A percentile compares a stretch with the other conserved stretches of the same genome.
Evolutionary conservation across 2,329 filamentous ascomycete genomes (phyloP).

Genomic region (Ceratocystis alfenasii): DNA sequence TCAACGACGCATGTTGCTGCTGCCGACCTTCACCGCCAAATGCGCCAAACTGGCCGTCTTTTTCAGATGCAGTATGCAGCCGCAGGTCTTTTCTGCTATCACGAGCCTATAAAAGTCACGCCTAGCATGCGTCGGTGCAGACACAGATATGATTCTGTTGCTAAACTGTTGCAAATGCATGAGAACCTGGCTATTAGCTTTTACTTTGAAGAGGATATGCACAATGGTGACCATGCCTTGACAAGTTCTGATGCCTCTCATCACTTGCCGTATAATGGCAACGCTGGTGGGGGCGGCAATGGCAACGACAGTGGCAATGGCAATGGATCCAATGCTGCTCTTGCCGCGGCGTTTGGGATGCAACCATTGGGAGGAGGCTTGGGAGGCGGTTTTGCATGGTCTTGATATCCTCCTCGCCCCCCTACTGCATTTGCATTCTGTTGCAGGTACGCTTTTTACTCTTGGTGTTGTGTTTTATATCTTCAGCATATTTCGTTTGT

Average conservation of each 20-base stretch:
- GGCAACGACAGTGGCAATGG: background rate
- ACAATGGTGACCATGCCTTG: constrained; percentile 31
- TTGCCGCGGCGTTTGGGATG: constrained; percentile 9
- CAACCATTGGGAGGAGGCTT: constrained; percentile 13
- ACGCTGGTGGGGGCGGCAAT: background rate
- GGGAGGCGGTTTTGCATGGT: constrained; percentile 1
- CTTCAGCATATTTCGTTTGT: background rate
- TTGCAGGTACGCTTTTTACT: background rate
- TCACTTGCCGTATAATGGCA: constrained; percentile 1
- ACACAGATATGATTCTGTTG: constrained; percentile 32
- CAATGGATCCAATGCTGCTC: background rate
- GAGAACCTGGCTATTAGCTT: constrained; percentile 31
- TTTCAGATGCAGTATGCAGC: constrained; percentile 31
- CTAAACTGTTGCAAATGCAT: constrained; percentile 32
- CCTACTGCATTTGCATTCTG: background rate
- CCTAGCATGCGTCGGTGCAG: constrained; percentile 36
- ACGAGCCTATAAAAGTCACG: constrained; percentile 35
- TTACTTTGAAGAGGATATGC: constrained; percentile 37
- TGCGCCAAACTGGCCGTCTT: constrained; percentile 30
- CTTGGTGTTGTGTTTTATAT: background rate
- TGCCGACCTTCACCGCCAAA: constrained; percentile 31
- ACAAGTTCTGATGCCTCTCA: constrained; percentile 14
- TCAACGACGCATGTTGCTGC: constrained; percentile 31
- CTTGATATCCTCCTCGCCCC: background rate
- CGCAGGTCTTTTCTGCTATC: constrained; percentile 34